A percentile compares a stretch with the other conserved stretches of the same genome.
phyloP scores from a whole-genome alignment of 192 early-diverging fungal species.

The Entomortierella lignicola region DNA sequence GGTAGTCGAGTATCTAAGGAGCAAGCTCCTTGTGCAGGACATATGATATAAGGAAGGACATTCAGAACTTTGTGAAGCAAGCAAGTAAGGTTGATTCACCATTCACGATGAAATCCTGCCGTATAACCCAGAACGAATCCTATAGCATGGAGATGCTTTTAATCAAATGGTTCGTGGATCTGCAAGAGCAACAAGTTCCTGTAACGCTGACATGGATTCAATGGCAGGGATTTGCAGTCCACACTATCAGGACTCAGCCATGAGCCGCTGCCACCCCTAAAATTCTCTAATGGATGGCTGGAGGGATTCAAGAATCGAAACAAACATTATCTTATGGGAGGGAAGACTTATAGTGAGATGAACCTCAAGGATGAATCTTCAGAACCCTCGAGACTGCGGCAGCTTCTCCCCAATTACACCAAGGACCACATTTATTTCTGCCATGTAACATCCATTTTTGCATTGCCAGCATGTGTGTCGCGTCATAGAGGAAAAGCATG shows the following conservation, averaged over 20 bases:
- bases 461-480: conserved; percentile 11
- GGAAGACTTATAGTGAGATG: neutral
- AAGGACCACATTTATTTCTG: conserved; percentile 19
- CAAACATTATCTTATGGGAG: neutral
- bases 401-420: neutral
- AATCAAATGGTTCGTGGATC: too few species aligned
- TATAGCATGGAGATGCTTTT: too few species aligned
- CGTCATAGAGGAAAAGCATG: conserved; percentile 9
- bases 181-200: too few species aligned
- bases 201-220: too few species aligned
- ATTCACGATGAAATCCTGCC: too few species aligned
- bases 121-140: too few species aligned
- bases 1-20: neutral
- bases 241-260: conserved; percentile 11
- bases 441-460: conserved; percentile 15
- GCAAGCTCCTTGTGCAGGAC: neutral
- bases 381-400: neutral
- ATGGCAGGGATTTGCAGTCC: conserved; percentile 14
- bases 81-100: too few species aligned
- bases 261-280: conserved; percentile 4
- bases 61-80: too few species aligned
- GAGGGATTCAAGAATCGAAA: neutral
- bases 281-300: conserved; percentile 5
- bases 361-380: neutral
- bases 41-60: too few species aligned